Evolutionary conservation across 192 early-diverging fungal species (phyloP).

Genomic region (Podila minutissima): DNA sequence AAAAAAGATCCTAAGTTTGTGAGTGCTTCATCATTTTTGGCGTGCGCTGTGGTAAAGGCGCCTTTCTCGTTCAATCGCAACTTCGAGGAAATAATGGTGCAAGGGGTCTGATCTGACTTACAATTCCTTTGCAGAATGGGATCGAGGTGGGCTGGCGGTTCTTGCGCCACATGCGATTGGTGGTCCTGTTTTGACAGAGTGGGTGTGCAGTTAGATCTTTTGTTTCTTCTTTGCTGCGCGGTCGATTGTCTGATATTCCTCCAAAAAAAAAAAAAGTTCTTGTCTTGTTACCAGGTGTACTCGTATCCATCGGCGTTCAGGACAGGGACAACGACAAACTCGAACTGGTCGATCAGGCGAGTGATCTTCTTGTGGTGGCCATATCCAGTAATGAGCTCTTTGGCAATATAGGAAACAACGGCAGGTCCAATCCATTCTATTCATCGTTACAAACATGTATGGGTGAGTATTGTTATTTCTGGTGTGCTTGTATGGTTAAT

Average conservation of each 20-base stretch:
- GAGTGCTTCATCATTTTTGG: background rate
- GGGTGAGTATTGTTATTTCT: background rate
- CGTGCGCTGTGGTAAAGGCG: background rate
- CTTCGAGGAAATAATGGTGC: background rate
- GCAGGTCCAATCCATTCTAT: constrained; percentile 63
- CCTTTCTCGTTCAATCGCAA: background rate
- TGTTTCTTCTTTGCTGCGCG: background rate
- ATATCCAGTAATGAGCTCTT: constrained; percentile 58
- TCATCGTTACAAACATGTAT: too few species aligned
- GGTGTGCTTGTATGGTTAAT: background rate
- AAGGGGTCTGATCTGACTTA: constrained; percentile 10
- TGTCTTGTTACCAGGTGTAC: constrained; percentile 55
- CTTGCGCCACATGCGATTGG: constrained; percentile 66
- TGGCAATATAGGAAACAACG: constrained; percentile 63
- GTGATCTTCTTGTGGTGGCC: constrained; percentile 59
- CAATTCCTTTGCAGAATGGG: constrained; percentile 65
- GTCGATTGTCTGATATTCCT: background rate
- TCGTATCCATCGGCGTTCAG: constrained; percentile 73
- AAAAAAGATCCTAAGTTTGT: constrained; percentile 10
- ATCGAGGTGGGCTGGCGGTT: constrained; percentile 67
- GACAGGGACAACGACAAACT: constrained; percentile 68
- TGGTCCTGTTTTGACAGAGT: background rate
- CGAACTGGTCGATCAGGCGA: constrained; percentile 57
- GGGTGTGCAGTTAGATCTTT: background rate
- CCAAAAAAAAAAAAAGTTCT: too few species aligned